These are phyloP conservation scores for Trifolium fragiferum DNA, from an alignment of 306 rosid genomes.

Conservation along the genomic window DNA sequence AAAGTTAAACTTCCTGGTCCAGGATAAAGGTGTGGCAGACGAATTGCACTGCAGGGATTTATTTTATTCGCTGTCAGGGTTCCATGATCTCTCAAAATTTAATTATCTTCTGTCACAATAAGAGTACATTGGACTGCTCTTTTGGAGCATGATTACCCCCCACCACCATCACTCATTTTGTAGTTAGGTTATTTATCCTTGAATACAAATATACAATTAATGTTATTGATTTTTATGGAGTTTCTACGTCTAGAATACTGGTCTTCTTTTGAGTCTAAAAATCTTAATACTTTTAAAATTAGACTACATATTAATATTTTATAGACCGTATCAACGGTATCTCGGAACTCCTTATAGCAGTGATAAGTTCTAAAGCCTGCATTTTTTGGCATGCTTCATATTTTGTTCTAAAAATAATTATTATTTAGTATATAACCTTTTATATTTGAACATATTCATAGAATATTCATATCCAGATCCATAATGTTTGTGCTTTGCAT, in stretches of 20 bases:
- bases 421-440: not conserved
- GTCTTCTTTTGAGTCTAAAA: slow-evolving; percentile 27
- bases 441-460: not conserved
- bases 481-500: slow-evolving; percentile 8
- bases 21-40: no score
- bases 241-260: slow-evolving; percentile 17
- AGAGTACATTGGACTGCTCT: not conserved
- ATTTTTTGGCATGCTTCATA: slow-evolving; percentile 9
- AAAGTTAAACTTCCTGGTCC: no score
- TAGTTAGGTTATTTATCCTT: slow-evolving; percentile 9
- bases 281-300: slow-evolving; percentile 16
- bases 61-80: slow-evolving; percentile 19
- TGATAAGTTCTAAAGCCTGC: slow-evolving; percentile 4
- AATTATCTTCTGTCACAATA: not conserved
- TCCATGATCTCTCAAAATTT: not conserved
- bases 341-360: slow-evolving; percentile 11
- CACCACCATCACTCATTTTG: not conserved
- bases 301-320: slow-evolving; percentile 1
- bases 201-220: not conserved
- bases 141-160: slow-evolving; percentile 21
- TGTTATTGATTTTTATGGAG: slow-evolving; percentile 13
- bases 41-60: not conserved
- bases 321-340: not conserved
- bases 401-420: slow-evolving; percentile 1
- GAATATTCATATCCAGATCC: not conserved